Percentiles rank a stretch among this genome's conserved stretches.
These are phyloP conservation scores for Claviceps arundinis DNA, from an alignment of 2,329 filamentous ascomycete genomes.

Conservation along the genomic window DNA sequence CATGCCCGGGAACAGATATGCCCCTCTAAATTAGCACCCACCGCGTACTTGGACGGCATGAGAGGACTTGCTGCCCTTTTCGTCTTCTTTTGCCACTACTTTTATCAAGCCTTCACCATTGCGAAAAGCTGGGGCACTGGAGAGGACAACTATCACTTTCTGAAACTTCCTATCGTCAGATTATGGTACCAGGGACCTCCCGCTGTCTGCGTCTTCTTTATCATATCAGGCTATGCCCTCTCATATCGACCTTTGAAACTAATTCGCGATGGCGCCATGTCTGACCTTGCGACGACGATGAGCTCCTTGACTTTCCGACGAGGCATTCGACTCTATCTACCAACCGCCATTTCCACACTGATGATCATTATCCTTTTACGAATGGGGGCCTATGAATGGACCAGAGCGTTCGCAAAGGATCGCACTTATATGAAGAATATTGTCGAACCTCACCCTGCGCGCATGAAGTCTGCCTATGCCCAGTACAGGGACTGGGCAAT, in stretches of 20 bases:
- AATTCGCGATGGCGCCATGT: conserved; percentile 21
- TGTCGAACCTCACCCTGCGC: conserved; percentile 32
- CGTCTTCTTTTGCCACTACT: conserved; percentile 44
- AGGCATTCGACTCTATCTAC: conserved; percentile 37
- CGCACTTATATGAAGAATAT: conserved; percentile 32
- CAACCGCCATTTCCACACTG: conserved; percentile 36
- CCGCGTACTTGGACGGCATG: conserved; percentile 45
- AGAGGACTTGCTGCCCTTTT: conserved; percentile 41
- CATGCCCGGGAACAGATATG: conserved; percentile 27
- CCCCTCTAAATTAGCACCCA: conserved; percentile 32
- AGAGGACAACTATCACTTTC: conserved; percentile 29
- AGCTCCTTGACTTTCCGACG: conserved; percentile 39
- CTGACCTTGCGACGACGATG: conserved; percentile 31
- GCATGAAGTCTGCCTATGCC: conserved; percentile 21
- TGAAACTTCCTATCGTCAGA: conserved; percentile 40
- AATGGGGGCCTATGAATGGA: conserved; percentile 34
- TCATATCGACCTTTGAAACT: conserved; percentile 39
- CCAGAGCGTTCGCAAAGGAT: conserved; percentile 31
- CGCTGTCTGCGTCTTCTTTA: conserved; percentile 48
- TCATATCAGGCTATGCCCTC: conserved; percentile 48
- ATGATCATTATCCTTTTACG: conserved; percentile 31
- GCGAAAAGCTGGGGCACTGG: conserved; percentile 35
- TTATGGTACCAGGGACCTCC: conserved; percentile 41
- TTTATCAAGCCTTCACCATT: conserved; percentile 38
- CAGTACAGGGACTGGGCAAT: conserved; percentile 33